Base-by-base conservation (phyloP, 2,329 filamentous ascomycete species). In the Penicillium sp. region DNA sequence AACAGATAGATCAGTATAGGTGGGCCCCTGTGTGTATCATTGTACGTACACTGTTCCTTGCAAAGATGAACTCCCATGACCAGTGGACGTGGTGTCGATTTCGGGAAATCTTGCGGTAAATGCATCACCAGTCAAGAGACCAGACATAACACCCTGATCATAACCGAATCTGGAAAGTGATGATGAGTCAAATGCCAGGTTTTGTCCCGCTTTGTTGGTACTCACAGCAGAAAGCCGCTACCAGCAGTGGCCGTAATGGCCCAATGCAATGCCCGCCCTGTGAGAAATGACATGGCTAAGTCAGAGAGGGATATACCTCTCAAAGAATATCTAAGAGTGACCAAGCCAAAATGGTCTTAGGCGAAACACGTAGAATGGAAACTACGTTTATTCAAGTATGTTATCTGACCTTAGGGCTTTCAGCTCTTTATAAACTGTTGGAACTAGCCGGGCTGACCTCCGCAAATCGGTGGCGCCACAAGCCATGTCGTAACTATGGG, bases 211-310 rank as follows among this genome's bases (percentile, higher is more conserved):
- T 16, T 49, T 22, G 7, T 10, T 19, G 14, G 8, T 8, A 52
- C 49, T 44, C 24, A 52, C 37, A 52, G 26, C 51, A 73, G 57
- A 56, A 73, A 73, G 47, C 76, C 76, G 48, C 73, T 67, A 19
- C 76, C 76, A 43, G 77, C 76, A 60, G 77, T 76, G 31, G 75
- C 68, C 13, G 73, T 76, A 43, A 79, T 76, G 49, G 75, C 75
- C 71, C 73, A 76, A 51, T 75, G 71, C 16, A 80, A 69, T n/a
- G 70, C 49, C 43, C 54, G 53, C 21, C 70, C 70, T 29, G 64
- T 63, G 41, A 73, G 68, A 48, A 70, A 56, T 41, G 67, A 63
- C 69, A 61, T 61, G 51, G 14, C 33, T 22, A 19, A n/a, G 14
- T 46, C 29, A 29, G 41, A 13, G 21, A 19, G 49, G 24, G 16